Evolutionary conservation across 345 rosid species (phyloP).

Genomic region (Iberis pinnata): DNA sequence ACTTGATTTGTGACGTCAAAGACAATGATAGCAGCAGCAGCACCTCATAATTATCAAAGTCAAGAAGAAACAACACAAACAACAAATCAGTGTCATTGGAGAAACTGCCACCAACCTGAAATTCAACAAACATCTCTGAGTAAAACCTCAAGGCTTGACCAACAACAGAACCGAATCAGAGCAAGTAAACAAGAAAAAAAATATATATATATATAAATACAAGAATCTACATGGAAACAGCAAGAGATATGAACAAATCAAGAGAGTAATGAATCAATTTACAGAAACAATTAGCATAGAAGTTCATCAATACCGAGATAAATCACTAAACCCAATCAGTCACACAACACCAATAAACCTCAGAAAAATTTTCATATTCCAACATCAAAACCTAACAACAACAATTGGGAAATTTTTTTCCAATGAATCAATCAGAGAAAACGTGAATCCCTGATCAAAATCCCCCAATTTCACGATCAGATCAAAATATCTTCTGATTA

Average conservation of each 20-base stretch:
- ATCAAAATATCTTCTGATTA: background rate
- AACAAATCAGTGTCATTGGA: no score
- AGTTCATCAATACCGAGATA: background rate
- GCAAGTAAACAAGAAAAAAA: background rate
- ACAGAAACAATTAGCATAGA: background rate
- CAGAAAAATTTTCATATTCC: no score
- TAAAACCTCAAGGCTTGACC: slow-evolving; percentile 56
- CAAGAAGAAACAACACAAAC: slow-evolving; percentile 24
- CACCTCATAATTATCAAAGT: slow-evolving; percentile 99
- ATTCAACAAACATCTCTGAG: slow-evolving; percentile 94
- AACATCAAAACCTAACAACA: slow-evolving; percentile 1
- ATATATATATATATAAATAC: no score
- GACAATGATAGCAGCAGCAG: slow-evolving; percentile 89
- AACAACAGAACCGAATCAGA: slow-evolving; percentile 5
- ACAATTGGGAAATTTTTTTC: no score
- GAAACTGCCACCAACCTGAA: slow-evolving; percentile 42
- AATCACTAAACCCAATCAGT: slow-evolving; percentile 8
- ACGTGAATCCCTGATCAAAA: no score
- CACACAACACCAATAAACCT: no score
- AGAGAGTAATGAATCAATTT: no score
- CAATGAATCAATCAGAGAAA: no score
- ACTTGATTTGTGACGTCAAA: slow-evolving; percentile 69
- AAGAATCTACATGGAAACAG: no score
- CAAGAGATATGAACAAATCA: no score
- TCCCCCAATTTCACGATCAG: no score